phyloP scores from a whole-genome alignment of 2,329 filamentous ascomycete genomes.

The Neonectria punicea region DNA sequence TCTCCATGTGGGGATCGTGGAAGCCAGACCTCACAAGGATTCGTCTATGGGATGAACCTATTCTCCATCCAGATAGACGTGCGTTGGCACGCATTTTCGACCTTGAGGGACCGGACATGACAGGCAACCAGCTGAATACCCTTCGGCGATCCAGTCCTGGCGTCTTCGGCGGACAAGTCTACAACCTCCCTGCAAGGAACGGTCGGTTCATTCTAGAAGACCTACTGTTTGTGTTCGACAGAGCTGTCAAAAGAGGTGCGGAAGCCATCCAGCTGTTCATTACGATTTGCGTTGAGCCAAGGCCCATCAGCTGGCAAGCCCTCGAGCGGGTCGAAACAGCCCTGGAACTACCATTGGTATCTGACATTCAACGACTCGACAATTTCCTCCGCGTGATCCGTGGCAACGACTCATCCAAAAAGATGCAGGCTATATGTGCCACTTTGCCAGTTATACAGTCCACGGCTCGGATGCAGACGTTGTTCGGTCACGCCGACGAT shows the following conservation, averaged over 20 bases:
- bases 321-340: slow-evolving; percentile 18
- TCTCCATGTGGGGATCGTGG: slow-evolving; percentile 23
- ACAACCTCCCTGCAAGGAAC: slow-evolving; percentile 10
- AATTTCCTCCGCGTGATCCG: neutral
- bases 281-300: slow-evolving; percentile 20
- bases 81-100: slow-evolving; percentile 8
- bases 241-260: slow-evolving; percentile 5
- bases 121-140: slow-evolving; percentile 12
- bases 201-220: slow-evolving; percentile 20
- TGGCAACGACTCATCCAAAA: slow-evolving; percentile 1
- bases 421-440: slow-evolving; percentile 8
- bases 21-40: slow-evolving; percentile 14
- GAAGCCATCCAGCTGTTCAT: slow-evolving; percentile 21
- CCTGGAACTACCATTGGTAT: slow-evolving; percentile 4
- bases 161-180: neutral
- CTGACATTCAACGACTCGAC: neutral
- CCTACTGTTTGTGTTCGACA: slow-evolving; percentile 16
- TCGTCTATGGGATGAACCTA: slow-evolving; percentile 12
- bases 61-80: slow-evolving; percentile 6
- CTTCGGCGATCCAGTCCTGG: slow-evolving; percentile 21
- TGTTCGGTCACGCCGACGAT: slow-evolving; percentile 12
- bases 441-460: slow-evolving; percentile 4
- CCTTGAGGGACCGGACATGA: slow-evolving; percentile 25
- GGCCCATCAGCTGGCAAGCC: slow-evolving; percentile 9
- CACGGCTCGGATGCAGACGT: slow-evolving; percentile 13